Base-by-base conservation (phyloP, 306 rosid species). In the Dalbergia cochinchinensis region DNA sequence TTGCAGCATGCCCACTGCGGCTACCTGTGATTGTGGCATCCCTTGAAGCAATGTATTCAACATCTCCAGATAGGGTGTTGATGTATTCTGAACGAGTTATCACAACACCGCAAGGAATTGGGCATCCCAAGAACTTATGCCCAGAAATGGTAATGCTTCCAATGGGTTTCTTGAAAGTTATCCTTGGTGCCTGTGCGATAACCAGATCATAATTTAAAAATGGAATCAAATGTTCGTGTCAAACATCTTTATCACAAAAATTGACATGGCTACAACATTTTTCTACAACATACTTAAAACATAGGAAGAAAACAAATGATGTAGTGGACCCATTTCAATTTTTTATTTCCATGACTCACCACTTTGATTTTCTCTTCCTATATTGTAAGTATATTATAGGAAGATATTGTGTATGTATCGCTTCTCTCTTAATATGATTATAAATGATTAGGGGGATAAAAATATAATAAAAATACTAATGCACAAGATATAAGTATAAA, bases 1-100 rank as follows among this genome's bases (percentile, higher is more conserved):
- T 89, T 4, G 93, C 81, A 20, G 92, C 91, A 82, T 89, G 94
- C 34, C 97, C 92, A 16, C 85, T 74, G 58, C 91, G 87, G 61
- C 94, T 91, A 41, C 96, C 94, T 84, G 89, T 88, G 77, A 93
- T 93, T 18, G 94, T 93, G 20, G 83, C 86, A 66, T 93, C 96
- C 68, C 92, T 86, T 15, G 97, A 93, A 60, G 84, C 92, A 35
- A 93, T 91, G 68, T 71, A 68, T 69, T 88, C 96, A 4, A 93
- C 89, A 9, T 93, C 86, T 4, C 79, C 83, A 9, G 92, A 89
- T 33, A 92, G 85, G 22, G 51, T 83, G 15, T 82, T 90, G 4
- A 87, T 82, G 83, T 89, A 86, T 83, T 89, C 81, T 75, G 70
- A 63, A 81, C 92, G 86, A 10, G 79, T 73, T 74, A 81, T 45